phyloP scores from a whole-genome alignment of 2,329 filamentous ascomycete genomes.

The Decorospora gaudefroyi region DNA sequence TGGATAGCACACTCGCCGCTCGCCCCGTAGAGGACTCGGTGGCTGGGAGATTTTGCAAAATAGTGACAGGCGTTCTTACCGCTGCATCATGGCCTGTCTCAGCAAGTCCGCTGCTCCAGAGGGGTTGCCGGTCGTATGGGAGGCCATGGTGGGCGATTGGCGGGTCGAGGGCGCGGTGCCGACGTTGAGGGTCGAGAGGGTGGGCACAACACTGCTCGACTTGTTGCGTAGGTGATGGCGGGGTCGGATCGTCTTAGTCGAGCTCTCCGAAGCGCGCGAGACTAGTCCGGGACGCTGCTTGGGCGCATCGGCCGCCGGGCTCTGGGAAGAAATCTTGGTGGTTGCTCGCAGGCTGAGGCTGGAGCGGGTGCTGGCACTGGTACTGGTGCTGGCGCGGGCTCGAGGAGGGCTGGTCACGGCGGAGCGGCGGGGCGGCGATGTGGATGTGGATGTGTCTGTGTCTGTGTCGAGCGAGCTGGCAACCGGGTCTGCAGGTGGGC shows the following conservation, averaged over 20 bases:
- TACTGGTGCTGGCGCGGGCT: too few species aligned
- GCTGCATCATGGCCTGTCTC: constrained; percentile 62
- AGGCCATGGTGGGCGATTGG: constrained; percentile 41
- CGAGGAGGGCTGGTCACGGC: constrained; percentile 22
- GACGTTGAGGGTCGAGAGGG: constrained; percentile 48
- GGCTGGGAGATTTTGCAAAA: not conserved
- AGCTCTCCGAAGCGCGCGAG: constrained; percentile 38
- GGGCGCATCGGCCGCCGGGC: constrained; percentile 37
- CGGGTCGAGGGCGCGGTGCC: constrained; percentile 36
- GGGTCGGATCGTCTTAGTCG: constrained; percentile 36
- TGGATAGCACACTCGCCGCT: constrained; percentile 3
- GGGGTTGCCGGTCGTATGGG: constrained; percentile 48
- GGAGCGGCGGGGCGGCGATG: constrained; percentile 18
- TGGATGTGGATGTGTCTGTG: too few species aligned
- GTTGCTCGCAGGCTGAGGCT: constrained; percentile 20
- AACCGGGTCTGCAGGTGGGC: constrained; percentile 31
- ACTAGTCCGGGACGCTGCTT: constrained; percentile 39
- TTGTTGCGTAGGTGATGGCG: constrained; percentile 44
- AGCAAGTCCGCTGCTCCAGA: constrained; percentile 61
- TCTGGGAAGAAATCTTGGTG: constrained; percentile 26
- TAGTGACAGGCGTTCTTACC: constrained; percentile 51
- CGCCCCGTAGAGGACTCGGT: not conserved
- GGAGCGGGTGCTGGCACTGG: too few species aligned
- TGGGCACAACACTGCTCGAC: constrained; percentile 52
- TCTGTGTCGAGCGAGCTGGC: constrained; percentile 21